Percentiles rank a stretch among this genome's conserved stretches.
phyloP scores from a whole-genome alignment of 345 rosid species.

The Bruguiera gymnorhiza region DNA sequence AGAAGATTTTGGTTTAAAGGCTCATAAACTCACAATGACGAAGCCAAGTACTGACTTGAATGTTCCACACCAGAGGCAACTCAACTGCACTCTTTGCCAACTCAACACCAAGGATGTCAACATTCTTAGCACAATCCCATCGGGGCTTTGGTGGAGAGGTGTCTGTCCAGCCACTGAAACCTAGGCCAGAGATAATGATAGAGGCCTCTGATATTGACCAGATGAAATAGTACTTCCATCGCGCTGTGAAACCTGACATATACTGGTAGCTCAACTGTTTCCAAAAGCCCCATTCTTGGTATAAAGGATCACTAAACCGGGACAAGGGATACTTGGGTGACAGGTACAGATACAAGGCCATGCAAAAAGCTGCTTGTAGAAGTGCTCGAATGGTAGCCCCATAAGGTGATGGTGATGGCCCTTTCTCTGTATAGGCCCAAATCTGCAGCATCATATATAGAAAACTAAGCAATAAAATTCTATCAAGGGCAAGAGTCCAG shows the following conservation, averaged over 20 bases:
- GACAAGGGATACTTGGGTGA: constrained; percentile 66
- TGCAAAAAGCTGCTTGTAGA: constrained; percentile 74
- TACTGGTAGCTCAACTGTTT: constrained; percentile 74
- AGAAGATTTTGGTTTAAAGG: background rate
- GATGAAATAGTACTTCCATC: constrained; percentile 98
- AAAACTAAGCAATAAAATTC: constrained; percentile 5
- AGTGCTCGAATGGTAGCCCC: constrained; percentile 65
- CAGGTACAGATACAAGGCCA: constrained; percentile 75
- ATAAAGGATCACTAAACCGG: constrained; percentile 62
- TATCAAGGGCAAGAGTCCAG: background rate
- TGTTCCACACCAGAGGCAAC: constrained; percentile 90
- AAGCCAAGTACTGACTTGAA: constrained; percentile 99
- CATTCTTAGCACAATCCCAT: constrained; percentile 93
- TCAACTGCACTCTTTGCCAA: constrained; percentile 73
- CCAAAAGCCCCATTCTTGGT: constrained; percentile 88
- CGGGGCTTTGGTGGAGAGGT: constrained; percentile 59
- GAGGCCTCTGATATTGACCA: constrained; percentile 98
- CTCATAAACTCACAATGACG: constrained; percentile 76
- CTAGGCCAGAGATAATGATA: constrained; percentile 80
- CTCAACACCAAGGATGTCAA: constrained; percentile 82
- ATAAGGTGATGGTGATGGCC: constrained; percentile 59
- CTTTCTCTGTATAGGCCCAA: constrained; percentile 55
- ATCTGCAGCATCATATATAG: constrained; percentile 46
- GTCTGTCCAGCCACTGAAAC: constrained; percentile 92
- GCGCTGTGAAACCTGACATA: constrained; percentile 80